Evolutionary conservation across 225 moss, liverwort and hornwort genomes (phyloP), one percentile per base, ranked within the genome.

Genomic region (Rhytidiadelphus loreus): DNA sequence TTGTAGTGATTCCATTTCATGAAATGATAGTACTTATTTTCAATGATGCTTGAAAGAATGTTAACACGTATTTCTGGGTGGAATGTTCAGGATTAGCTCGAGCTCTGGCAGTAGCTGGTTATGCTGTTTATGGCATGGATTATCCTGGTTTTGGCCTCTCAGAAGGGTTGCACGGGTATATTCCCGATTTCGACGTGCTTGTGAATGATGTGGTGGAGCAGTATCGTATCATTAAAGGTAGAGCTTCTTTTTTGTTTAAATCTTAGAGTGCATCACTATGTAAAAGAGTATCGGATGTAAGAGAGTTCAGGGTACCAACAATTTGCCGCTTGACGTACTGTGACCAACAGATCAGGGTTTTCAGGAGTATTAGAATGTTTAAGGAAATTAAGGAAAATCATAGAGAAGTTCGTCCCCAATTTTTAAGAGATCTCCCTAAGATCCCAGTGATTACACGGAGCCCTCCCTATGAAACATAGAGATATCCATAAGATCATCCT

Each of bases 91-190:
- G 95, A 70, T 89, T 97, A 86, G 99, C 96, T 69, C 94, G 99
- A 83, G 93, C 93, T 87, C 64, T 97, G 87, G 97, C 99, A 62
- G 53, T 91, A 28, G 93, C 94, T 84, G 94, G 93, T 37, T 99
- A 94, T 85, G 99, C 96, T 57, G 96, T 99, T 35, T 94, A 95
- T 87, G 97, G 93, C 59, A 96, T 99, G 97, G 99, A 99, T 86
- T 99, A 97, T 62, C 93, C 95, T 88, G 99, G 97, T 29, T 99
- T 97, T 89, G 99, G 99, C 23, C 92, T 99, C 53, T 99, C 97
- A 24, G 94, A 91, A 69, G 99, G 99, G 69, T 91, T 97, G 75
- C 99, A 99, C 80, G 99, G 96, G 75, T 99, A 95, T 32, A 87
- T 99, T 80, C 93, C 96, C 60, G 70, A 90, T 85, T 99, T 99